Conservation (phyloP, 2,329 filamentous ascomycete species). For the Xylaria sp. region DNA sequence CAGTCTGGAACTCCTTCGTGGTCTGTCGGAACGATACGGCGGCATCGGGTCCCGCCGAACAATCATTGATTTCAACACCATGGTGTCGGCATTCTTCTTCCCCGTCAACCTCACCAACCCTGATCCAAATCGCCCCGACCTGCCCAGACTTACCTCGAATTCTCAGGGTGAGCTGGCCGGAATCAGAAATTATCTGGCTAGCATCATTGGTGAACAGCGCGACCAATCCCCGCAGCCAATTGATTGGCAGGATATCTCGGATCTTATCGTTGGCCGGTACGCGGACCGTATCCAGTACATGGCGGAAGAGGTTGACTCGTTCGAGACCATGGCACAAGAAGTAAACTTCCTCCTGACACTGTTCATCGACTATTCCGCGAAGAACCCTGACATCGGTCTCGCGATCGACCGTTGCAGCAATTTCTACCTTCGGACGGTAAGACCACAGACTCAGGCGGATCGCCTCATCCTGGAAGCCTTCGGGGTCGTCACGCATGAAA, state of each 20-base stretch:
- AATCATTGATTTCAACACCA: slow-evolving; percentile 1
- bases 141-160: background rate
- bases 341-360: slow-evolving; percentile 5
- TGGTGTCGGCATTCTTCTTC: slow-evolving; percentile 12
- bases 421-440: slow-evolving; percentile 34
- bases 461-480: slow-evolving; percentile 32
- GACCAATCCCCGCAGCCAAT: slow-evolving; percentile 22
- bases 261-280: slow-evolving; percentile 59
- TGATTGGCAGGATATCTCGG: slow-evolving; percentile 58
- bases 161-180: background rate
- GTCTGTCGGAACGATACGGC: slow-evolving; percentile 2
- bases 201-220: slow-evolving; percentile 18
- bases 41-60: background rate
- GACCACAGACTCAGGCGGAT: slow-evolving; percentile 25
- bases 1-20: slow-evolving; percentile 1
- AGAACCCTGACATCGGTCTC: background rate
- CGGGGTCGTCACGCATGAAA: slow-evolving; percentile 25
- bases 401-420: slow-evolving; percentile 43
- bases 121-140: background rate
- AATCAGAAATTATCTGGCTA: background rate
- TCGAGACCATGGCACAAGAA: slow-evolving; percentile 4
- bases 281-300: slow-evolving; percentile 45
- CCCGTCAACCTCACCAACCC: slow-evolving; percentile 7
- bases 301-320: slow-evolving; percentile 9
- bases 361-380: background rate